Evolutionary conservation across 176 grass and related monocot genomes (phyloP).

Genomic region (Paspalum notatum): DNA sequence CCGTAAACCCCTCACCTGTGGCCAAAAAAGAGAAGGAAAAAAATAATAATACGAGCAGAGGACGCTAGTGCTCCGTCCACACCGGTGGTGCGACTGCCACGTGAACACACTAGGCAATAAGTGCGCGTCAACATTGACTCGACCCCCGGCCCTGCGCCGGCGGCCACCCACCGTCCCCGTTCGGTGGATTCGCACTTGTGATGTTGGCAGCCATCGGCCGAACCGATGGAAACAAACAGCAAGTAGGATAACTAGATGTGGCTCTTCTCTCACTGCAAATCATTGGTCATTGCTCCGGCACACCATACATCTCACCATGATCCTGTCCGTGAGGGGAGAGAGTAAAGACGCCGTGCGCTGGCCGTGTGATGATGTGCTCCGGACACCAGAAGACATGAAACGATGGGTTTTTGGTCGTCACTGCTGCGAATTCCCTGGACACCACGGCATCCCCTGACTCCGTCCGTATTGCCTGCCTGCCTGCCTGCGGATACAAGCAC

Average conservation of each 20-base stretch:
- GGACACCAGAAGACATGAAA: background rate
- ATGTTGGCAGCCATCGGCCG: background rate
- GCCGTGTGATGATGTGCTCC: no score
- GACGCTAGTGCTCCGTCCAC: background rate
- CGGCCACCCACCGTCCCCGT: background rate
- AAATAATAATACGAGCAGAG: background rate
- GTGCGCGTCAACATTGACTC: conserved; percentile 6
- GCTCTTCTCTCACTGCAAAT: background rate
- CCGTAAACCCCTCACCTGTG: background rate
- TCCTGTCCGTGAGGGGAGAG: no score
- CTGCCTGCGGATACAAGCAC: no score
- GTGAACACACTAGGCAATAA: background rate
- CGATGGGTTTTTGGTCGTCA: background rate
- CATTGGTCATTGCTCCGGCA: background rate
- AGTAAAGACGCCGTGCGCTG: no score
- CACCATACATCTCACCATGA: no score
- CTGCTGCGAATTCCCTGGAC: background rate
- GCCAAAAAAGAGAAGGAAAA: background rate
- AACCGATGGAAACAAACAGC: background rate
- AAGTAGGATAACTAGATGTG: background rate
- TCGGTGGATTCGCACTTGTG: conserved; percentile 2
- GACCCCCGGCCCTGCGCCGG: background rate
- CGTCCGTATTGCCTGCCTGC: background rate
- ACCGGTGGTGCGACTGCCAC: background rate
- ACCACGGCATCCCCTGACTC: conserved; percentile 23